These are phyloP conservation scores for Nakazawaea peltata DNA, from an alignment of 805 yeast genomes.

Conservation along the genomic window DNA sequence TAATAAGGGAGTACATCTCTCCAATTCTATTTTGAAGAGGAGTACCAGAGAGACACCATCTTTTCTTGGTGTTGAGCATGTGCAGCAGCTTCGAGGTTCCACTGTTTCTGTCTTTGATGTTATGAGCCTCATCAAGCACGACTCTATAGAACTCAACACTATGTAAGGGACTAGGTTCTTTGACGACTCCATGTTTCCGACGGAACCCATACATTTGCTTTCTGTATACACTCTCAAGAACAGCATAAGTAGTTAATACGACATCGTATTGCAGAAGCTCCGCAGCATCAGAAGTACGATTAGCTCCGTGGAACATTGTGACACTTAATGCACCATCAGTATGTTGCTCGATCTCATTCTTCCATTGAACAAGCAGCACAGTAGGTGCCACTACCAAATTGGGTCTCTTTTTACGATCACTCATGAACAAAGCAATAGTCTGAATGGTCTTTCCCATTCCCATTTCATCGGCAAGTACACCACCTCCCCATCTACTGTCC, in stretches of 20 bases:
- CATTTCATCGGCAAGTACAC: conserved; percentile 97
- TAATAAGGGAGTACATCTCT: conserved; percentile 85
- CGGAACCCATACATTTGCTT: conserved; percentile 80
- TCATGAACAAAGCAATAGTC: conserved; percentile 80
- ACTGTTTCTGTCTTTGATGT: conserved; percentile 89
- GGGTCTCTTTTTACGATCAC: conserved; percentile 59
- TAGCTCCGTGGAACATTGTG: conserved; percentile 79
- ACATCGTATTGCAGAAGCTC: conserved; percentile 67
- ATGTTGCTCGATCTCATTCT: conserved; percentile 81
- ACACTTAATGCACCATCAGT: conserved; percentile 65
- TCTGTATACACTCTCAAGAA: conserved; percentile 78
- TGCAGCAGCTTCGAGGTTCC: conserved; percentile 93
- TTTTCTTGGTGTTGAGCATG: conserved; percentile 55
- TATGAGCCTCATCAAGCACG: conserved; percentile 93
- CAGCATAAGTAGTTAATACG: conserved; percentile 86
- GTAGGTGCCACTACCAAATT: conserved; percentile 94
- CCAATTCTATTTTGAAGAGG: conserved; percentile 96
- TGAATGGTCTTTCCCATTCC: conserved; percentile 99
- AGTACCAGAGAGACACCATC: conserved; percentile 94
- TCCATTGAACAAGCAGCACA: conserved; percentile 98
- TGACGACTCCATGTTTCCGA: conserved; percentile 60
- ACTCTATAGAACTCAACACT: conserved; percentile 73
- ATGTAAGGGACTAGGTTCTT: conserved; percentile 73
- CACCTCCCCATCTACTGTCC: conserved; percentile 72
- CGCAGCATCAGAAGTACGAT: conserved; percentile 48